Evolutionary conservation across 2,329 filamentous ascomycete genomes (phyloP), one percentile per base, ranked within the genome.

Genomic region (Didymella exigua): DNA sequence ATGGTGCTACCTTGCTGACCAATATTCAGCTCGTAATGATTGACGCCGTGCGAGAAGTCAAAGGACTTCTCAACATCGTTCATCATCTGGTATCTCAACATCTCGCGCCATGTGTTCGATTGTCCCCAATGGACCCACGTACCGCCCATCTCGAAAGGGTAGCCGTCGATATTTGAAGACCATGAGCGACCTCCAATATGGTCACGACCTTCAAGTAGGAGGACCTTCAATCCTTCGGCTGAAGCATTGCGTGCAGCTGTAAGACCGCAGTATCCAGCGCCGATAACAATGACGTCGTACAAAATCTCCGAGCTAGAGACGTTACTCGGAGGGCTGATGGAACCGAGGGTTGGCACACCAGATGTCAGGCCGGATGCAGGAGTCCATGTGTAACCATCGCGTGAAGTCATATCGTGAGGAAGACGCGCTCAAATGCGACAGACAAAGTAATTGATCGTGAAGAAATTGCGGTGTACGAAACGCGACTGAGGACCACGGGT

Each of bases 81-180:
- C 29, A 50, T 68, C 73, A 82, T 77, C 3, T 73, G 66, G 52
- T 82, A 82, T n/a, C 79, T 62, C 0, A 73, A 69, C 3, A 82
- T 76, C 47, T 82, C 80, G 3, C 77, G 36, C 63, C 61, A 66
- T 0, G 49, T 55, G 29, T 65, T 61, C 1, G 60, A 49, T 31
- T 66, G 63, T 1, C 56, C 61, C 63, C 63, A 66, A 43, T 66
- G 61, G 14, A 78, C 67, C 75, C 76, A 79, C 0, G 76, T 78
- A 0, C 77, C 76, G 9, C 77, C 76, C 73, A 79, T 77, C 45
- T 79, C 77, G 33, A 75, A 68, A 0, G 72, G 60, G 36, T 65
- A 65, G 18, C 61, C 68, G 13, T 68, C 69, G 0, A 74, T 73
- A 1, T 73, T n/a, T 0, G 75, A 71, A 0, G 73, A 76, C 76